Base-by-base conservation (phyloP, 768 basidiomycete genomes). In the Suillus lakei region DNA sequence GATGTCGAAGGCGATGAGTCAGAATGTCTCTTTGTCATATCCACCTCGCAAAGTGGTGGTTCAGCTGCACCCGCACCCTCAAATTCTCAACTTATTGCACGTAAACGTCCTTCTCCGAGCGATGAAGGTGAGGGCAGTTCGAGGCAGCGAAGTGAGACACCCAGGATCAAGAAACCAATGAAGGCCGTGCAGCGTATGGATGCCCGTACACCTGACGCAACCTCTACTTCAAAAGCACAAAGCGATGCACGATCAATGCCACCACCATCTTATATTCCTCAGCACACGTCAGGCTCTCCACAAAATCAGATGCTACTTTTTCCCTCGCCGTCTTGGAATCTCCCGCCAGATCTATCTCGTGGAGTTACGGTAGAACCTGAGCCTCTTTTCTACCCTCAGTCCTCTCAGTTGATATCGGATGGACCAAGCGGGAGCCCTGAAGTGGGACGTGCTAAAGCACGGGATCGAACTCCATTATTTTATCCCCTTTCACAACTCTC, bases 1-100 rank as follows among this genome's bases (percentile, higher is more conserved):
- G 88, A 90, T 59, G 82, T 93, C 46, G 90, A 91, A 71, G 84
- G 86, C 10, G 91, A 94, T 69, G 81, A 82, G 62, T 81, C 80
- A 1, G 86, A 91, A 41, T 81, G 82, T 46, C 81, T 93, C 38
- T 93, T 93, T 72, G 90, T 92, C 30, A 89, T 95, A 66, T 91
- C 93, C 8, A 92, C 93, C 9, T 92, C 86, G 71, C 86, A 88
- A 64, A 81, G 85, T 34, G 84, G 83, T 28, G 83, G 72, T 44
- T 38, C 46, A 15, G 53, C 36, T 21, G 54, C 67, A n/a, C 36
- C 51, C 7, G 38, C 64, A 16, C 63, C 68, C 46, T 43, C 73
- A 68, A 36, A 74, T 64, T n/a, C 66, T 28, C 58, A 30, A 23
- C 58, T 41, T 21, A 68, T 58, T 23, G 60, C 67, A 26, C 72